Evolutionary conservation across 352 stramenopile genomes (phyloP).

Genomic region (Pythium aristosporum): DNA sequence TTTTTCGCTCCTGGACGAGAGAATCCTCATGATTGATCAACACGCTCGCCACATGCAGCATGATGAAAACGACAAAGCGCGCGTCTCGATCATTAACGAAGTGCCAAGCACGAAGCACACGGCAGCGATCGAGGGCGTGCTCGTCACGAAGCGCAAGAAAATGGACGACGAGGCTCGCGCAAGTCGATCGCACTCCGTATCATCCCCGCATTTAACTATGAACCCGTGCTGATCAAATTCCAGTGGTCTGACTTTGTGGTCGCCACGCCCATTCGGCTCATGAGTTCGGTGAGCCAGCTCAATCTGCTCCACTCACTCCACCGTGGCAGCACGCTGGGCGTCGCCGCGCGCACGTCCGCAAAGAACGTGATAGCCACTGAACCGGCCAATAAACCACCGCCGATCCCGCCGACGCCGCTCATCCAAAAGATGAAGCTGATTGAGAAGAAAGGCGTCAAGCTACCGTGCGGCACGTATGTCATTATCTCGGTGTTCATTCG

Average conservation of each 20-base stretch:
- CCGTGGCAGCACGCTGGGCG: not conserved
- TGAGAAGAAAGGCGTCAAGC: slow-evolving; percentile 53
- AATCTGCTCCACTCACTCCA: slow-evolving; percentile 19
- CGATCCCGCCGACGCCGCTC: slow-evolving; percentile 28
- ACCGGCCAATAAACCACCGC: slow-evolving; percentile 7
- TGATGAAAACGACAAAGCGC: slow-evolving; percentile 35
- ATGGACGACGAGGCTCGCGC: slow-evolving; percentile 53
- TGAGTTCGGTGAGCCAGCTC: slow-evolving; percentile 22
- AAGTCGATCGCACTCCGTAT: slow-evolving; percentile 59
- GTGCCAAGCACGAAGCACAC: slow-evolving; percentile 1
- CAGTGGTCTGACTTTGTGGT: slow-evolving; percentile 78
- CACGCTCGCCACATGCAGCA: slow-evolving; percentile 45
- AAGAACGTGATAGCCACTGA: slow-evolving; percentile 8
- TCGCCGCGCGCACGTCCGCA: not conserved
- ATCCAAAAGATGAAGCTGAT: slow-evolving; percentile 61
- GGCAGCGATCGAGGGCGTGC: slow-evolving; percentile 32
- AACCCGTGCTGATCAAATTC: slow-evolving; percentile 60
- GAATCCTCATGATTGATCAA: slow-evolving; percentile 52
- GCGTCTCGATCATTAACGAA: slow-evolving; percentile 4
- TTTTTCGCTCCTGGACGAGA: slow-evolving; percentile 53
- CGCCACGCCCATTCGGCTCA: slow-evolving; percentile 41
- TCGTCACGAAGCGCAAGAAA: slow-evolving; percentile 62
- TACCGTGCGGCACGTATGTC: slow-evolving; percentile 61
- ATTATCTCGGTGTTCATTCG: slow-evolving; percentile 69
- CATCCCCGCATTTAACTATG: slow-evolving; percentile 71